A percentile compares a stretch with the other conserved stretches of the same genome.
Conservation (phyloP, 805 yeast species). For the Huiozyma naganishii region DNA sequence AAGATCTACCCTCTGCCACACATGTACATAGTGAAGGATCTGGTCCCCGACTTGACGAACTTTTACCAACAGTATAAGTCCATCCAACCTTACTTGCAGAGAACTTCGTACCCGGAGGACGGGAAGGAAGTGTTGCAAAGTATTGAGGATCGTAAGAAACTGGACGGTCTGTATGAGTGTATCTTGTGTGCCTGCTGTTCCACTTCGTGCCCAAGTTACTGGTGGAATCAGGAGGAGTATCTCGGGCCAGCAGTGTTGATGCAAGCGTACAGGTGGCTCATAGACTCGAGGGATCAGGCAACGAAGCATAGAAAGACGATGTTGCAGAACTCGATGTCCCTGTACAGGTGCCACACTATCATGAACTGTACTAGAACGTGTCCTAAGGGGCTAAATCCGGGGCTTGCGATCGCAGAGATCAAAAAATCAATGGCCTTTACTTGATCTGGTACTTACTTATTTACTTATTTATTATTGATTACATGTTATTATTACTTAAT, state of each 20-base stretch:
- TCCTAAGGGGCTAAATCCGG: slow-evolving; percentile 98
- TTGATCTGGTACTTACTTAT: slow-evolving; percentile 3
- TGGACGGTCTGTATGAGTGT: slow-evolving; percentile 96
- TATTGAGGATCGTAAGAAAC: slow-evolving; percentile 85
- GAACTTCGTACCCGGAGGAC: slow-evolving; percentile 64
- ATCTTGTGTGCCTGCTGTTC: slow-evolving; percentile 98
- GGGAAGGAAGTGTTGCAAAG: slow-evolving; percentile 90
- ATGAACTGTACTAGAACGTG: slow-evolving; percentile 98
- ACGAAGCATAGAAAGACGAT: slow-evolving; percentile 67
- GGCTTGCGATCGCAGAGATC: slow-evolving; percentile 92
- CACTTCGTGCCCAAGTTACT: slow-evolving; percentile 96
- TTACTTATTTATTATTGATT: not conserved
- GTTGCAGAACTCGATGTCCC: slow-evolving; percentile 93
- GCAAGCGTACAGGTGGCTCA: slow-evolving; percentile 99
- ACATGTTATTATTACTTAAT: slow-evolving; percentile 3
- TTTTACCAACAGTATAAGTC: slow-evolving; percentile 98
- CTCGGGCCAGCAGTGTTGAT: slow-evolving; percentile 96
- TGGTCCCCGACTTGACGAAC: slow-evolving; percentile 95
- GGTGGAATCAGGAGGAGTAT: slow-evolving; percentile 99
- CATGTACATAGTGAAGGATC: slow-evolving; percentile 93
- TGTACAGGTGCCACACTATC: slow-evolving; percentile 97
- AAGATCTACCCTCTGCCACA: slow-evolving; percentile 97
- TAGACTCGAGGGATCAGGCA: slow-evolving; percentile 94
- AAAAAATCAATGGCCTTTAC: slow-evolving; percentile 78
- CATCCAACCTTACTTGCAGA: slow-evolving; percentile 91